Percentiles rank a stretch among this genome's conserved stretches.
Evolutionary conservation across 257 asterid genomes (phyloP).

Genomic region (Rehmannia glutinosa): DNA sequence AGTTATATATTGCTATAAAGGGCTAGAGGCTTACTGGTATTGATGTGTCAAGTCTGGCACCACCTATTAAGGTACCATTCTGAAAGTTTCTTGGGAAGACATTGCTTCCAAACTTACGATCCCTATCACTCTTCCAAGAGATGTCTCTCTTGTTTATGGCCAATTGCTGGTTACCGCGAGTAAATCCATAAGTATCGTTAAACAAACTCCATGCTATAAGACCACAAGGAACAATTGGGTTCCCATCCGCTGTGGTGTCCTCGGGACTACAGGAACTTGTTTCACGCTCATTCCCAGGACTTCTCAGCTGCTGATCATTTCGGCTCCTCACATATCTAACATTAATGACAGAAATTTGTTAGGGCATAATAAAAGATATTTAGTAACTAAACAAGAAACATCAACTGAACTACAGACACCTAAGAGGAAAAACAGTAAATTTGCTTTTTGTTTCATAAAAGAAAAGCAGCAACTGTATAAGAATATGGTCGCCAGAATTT

Average conservation of each 20-base stretch:
- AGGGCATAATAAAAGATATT: background rate
- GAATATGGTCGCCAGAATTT: background rate
- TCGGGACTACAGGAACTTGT: slow-evolving; percentile 76
- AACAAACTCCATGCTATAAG: slow-evolving; percentile 98
- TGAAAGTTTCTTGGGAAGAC: slow-evolving; percentile 84
- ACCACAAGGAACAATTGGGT: slow-evolving; percentile 92
- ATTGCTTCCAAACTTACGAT: slow-evolving; percentile 76
- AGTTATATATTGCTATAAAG: background rate
- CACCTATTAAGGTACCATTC: slow-evolving; percentile 62
- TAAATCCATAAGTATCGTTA: slow-evolving; percentile 73
- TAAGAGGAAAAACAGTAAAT: background rate
- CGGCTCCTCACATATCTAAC: slow-evolving; percentile 91
- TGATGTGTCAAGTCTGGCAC: slow-evolving; percentile 40
- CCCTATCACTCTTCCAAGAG: slow-evolving; percentile 95
- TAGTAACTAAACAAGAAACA: background rate
- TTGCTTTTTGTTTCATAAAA: background rate
- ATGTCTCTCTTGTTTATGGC: slow-evolving; percentile 59
- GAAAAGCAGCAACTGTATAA: background rate
- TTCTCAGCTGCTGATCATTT: slow-evolving; percentile 86
- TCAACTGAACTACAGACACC: background rate
- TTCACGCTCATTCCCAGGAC: slow-evolving; percentile 21
- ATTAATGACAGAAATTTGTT: background rate
- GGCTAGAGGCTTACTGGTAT: slow-evolving; percentile 57
- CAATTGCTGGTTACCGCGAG: slow-evolving; percentile 46
- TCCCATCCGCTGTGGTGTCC: slow-evolving; percentile 32